phyloP scores from a whole-genome alignment of 1,284 basidiomycete genomes.

The Rhodotorula sp. region DNA sequence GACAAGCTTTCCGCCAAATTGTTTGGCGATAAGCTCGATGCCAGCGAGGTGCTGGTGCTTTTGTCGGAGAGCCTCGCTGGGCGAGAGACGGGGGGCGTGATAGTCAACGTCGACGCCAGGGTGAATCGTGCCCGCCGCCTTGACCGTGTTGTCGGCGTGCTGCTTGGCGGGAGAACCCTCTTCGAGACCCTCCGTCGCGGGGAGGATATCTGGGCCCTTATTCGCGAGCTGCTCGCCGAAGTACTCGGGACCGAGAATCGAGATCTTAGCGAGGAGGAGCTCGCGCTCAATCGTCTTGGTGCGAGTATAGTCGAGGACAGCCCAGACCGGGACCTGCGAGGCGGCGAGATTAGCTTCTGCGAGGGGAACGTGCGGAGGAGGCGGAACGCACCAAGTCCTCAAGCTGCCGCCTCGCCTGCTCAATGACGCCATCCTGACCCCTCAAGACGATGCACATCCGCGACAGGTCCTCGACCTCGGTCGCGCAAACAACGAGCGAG shows the following conservation, averaged over 20 bases:
- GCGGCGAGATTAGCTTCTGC: neutral
- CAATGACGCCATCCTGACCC: conserved; percentile 96
- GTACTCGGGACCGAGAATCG: conserved; percentile 96
- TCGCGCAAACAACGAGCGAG: conserved; percentile 96
- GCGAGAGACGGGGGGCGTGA: conserved; percentile 58
- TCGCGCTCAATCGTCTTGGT: conserved; percentile 85
- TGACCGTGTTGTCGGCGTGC: conserved; percentile 36
- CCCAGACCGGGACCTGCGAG: conserved; percentile 88
- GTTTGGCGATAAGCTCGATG: conserved; percentile 75
- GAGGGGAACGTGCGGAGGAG: neutral
- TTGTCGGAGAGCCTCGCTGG: conserved; percentile 77
- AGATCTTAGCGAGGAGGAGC: conserved; percentile 84
- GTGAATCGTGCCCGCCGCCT: conserved; percentile 24
- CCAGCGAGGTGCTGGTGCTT: conserved; percentile 88
- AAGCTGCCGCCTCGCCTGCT: conserved; percentile 89
- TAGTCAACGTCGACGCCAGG: conserved; percentile 44
- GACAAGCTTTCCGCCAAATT: conserved; percentile 90
- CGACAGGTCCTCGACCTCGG: conserved; percentile 94
- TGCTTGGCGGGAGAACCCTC: conserved; percentile 39
- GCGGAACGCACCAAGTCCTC: conserved; percentile 75
- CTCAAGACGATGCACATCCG: conserved; percentile 97
- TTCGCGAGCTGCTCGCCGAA: conserved; percentile 74
- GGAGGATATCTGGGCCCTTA: conserved; percentile 42
- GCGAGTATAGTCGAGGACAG: conserved; percentile 87
- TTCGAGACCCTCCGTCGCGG: conserved; percentile 42